A percentile compares a stretch with the other conserved stretches of the same genome.
These are phyloP conservation scores for Exophiala sp. DNA, from an alignment of 2,329 filamentous ascomycete species.

Conservation along the genomic window DNA sequence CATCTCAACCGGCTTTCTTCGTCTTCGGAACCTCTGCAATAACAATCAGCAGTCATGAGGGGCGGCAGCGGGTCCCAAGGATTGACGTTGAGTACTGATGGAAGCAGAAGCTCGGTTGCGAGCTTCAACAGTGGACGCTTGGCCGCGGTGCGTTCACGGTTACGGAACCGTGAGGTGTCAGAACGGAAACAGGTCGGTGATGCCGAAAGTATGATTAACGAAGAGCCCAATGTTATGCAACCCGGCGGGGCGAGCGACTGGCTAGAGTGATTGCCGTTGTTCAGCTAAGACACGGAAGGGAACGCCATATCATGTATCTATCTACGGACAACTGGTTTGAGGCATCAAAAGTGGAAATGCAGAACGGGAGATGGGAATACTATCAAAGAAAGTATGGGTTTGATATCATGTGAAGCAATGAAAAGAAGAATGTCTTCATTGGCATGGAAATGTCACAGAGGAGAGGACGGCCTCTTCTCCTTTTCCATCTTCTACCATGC, in stretches of 20 bases:
- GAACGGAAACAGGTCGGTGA: slow-evolving; percentile 89
- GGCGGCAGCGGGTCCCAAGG: slow-evolving; percentile 45
- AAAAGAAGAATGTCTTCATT: no score
- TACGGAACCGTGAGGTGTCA: slow-evolving; percentile 67
- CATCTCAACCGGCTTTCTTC: slow-evolving; percentile 94
- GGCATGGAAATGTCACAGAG: no score
- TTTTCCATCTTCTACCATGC: no score
- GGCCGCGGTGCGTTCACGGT: slow-evolving; percentile 61
- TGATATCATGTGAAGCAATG: no score
- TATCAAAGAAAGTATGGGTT: no score
- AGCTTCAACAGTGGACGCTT: slow-evolving; percentile 32
- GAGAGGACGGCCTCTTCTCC: no score
- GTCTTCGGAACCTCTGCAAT: slow-evolving; percentile 94
- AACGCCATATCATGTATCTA: not conserved
- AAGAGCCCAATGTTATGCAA: slow-evolving; percentile 32
- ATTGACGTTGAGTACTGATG: slow-evolving; percentile 39
- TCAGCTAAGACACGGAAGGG: no score
- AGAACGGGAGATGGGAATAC: no score
- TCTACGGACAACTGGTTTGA: not conserved
- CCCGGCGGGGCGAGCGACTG: slow-evolving; percentile 24
- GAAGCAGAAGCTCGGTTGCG: not conserved
- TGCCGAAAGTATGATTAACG: slow-evolving; percentile 68
- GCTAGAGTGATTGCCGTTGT: slow-evolving; percentile 28
- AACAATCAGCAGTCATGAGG: slow-evolving; percentile 69
- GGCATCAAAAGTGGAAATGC: no score